Evolutionary conservation across 257 asterid genomes (phyloP).

Genomic region (Scutellaria galericulata): DNA sequence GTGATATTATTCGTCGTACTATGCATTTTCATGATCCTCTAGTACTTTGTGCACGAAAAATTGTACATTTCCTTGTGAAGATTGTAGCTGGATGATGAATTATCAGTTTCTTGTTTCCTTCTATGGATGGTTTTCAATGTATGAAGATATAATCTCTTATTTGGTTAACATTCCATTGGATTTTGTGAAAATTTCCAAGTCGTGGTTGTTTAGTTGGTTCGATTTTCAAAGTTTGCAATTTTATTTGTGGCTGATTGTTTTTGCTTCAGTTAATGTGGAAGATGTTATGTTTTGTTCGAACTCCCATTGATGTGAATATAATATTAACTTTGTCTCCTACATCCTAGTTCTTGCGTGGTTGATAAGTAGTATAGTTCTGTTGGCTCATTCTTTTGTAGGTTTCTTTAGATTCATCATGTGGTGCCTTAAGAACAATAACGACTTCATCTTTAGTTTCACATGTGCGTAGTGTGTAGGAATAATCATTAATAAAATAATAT

Average conservation of each 20-base stretch:
- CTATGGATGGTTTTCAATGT: not conserved
- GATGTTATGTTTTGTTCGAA: not conserved
- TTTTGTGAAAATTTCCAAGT: not conserved
- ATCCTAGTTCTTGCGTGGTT: not conserved
- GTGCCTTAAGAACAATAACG: not conserved
- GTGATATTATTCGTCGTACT: not conserved
- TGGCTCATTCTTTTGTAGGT: conserved; percentile 15
- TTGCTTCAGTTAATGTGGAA: not conserved
- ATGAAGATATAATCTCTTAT: not conserved
- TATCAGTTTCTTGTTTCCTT: not conserved
- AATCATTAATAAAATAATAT: not conserved
- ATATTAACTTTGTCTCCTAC: conserved; percentile 1
- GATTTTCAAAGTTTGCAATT: not conserved
- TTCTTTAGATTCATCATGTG: conserved; percentile 11
- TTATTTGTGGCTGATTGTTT: not conserved
- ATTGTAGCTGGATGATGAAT: conserved; percentile 16
- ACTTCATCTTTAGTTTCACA: not conserved
- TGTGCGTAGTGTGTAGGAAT: not conserved
- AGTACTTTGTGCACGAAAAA: conserved; percentile 23
- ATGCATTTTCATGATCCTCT: conserved; percentile 6
- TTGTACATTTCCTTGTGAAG: conserved; percentile 19
- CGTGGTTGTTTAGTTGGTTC: conserved; percentile 26
- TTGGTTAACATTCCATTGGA: not conserved
- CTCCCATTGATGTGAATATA: conserved; percentile 7
- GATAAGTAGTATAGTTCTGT: conserved; percentile 4